Evolutionary conservation across 768 basidiomycete species (phyloP).

Genomic region (Omphalotus guepiniiformis): DNA sequence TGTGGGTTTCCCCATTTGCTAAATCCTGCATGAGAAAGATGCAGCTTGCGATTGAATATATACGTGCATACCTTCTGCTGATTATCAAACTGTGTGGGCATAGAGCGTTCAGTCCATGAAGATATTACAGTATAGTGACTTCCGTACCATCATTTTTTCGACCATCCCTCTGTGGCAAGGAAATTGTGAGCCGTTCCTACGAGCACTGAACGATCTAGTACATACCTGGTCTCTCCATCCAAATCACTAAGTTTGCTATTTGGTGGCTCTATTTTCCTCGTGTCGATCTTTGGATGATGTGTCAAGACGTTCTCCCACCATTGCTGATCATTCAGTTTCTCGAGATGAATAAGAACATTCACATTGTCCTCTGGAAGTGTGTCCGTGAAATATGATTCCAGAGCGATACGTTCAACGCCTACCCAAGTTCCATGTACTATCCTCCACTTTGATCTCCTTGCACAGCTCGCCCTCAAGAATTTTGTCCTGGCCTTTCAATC

Average conservation of each 20-base stretch:
- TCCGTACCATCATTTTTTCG: constrained; percentile 99
- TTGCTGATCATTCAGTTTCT: constrained; percentile 81
- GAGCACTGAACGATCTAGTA: neutral
- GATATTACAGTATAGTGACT: neutral
- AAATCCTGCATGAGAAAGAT: too few relatives aligned
- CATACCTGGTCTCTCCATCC: constrained; percentile 88
- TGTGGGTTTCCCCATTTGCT: constrained; percentile 96
- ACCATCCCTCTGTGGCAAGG: constrained; percentile 81
- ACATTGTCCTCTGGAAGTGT: constrained; percentile 66
- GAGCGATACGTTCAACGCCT: constrained; percentile 29
- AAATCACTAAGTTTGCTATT: constrained; percentile 96
- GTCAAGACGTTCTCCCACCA: constrained; percentile 99
- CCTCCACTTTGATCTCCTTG: constrained; percentile 92
- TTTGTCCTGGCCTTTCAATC: constrained; percentile 79
- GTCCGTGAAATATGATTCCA: neutral
- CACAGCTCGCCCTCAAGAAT: constrained; percentile 90
- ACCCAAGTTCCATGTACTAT: constrained; percentile 97
- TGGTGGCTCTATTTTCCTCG: constrained; percentile 89
- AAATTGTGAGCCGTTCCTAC: constrained; percentile 3
- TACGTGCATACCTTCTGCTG: constrained; percentile 56
- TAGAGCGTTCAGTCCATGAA: neutral
- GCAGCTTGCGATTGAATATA: constrained; percentile 1
- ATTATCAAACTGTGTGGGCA: constrained; percentile 55
- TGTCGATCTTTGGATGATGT: constrained; percentile 96
- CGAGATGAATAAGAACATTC: constrained; percentile 69